Base-by-base conservation (phyloP, 2,329 filamentous ascomycete species). In the Pseudocercospora fijiensis region DNA sequence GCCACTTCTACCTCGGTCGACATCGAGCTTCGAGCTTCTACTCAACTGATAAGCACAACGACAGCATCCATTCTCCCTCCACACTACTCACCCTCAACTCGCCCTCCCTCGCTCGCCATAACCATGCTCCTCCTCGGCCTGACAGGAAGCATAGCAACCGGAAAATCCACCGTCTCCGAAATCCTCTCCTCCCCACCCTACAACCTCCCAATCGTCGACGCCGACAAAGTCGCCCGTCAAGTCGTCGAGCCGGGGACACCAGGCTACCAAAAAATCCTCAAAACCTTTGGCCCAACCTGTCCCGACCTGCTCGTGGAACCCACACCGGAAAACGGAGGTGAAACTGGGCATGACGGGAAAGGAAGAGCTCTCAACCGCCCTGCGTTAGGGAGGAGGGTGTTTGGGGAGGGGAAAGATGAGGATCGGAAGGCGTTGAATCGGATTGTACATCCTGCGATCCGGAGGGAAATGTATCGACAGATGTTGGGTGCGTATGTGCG, bases 111-210 rank as follows among this genome's bases (percentile, higher is more conserved):
- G 5, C 8, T 41, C 37, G 37, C n/a, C 37, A 2, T n/a, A 16
- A 67, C n/a, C 8, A 98, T 98, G 95, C 86, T 98, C 56, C 88
- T 99, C 73, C 92, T 99, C 72, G 95, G 95, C 62, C 87, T 99
- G 26, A 99, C 95, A 8, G 95, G 95, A 76, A 96, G 93, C 65
- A 98, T 99, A 75, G 95, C 95, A 65, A 99, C 95, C 5, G 95
- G 95, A 77, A 99, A 99, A 85, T 96, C 94, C 52, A 99, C 94
- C 69, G 92, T 97, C 61, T 96, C 95, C 27, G 83, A 85, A 43
- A 85, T 96, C 71, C 90, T 99, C 72, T 87, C 90, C 57, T 83
- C 86, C 4, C 82, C 90, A 4, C 95, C 94, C 0, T 90, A 97
- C 82, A 89, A 86, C 65, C 85, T 99, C 66, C 93, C 95, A 72